phyloP scores from a whole-genome alignment of 495 filamentous ascomycete genomes.

The Xanthoparmelia taractica region DNA sequence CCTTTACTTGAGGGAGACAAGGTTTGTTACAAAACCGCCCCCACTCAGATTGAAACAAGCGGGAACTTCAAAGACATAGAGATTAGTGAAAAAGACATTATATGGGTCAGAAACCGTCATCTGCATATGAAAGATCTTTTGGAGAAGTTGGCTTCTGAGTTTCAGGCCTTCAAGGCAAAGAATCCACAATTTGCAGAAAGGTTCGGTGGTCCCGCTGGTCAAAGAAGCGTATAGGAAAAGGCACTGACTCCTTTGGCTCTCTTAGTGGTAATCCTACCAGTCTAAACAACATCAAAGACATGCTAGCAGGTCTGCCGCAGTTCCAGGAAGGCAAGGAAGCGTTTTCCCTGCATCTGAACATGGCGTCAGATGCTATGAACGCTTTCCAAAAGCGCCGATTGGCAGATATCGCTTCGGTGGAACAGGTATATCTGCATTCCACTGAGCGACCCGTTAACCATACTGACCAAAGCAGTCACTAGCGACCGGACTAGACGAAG shows the following conservation, averaged over 20 bases:
- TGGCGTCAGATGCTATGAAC: constrained; percentile 98
- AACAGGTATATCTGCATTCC: constrained; percentile 46
- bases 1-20: constrained; percentile 83
- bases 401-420: constrained; percentile 74
- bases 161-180: constrained; percentile 78
- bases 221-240: background rate
- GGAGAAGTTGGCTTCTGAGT: constrained; percentile 84
- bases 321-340: constrained; percentile 92
- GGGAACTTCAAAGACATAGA: constrained; percentile 83
- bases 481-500: constrained; percentile 88
- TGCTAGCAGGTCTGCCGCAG: constrained; percentile 89
- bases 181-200: constrained; percentile 89
- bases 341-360: constrained; percentile 88
- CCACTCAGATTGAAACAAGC: constrained; percentile 60
- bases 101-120: constrained; percentile 92
- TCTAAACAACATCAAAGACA: constrained; percentile 89
- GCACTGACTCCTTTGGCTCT: constrained; percentile 16
- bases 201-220: constrained; percentile 30
- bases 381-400: constrained; percentile 78
- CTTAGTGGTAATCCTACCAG: constrained; percentile 57
- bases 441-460: background rate
- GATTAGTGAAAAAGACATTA: constrained; percentile 76
- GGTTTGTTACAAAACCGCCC: constrained; percentile 68
- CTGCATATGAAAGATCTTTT: constrained; percentile 97
- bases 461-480: constrained; percentile 48